Evolutionary conservation across 2,329 filamentous ascomycete genomes (phyloP), one percentile per base, ranked within the genome.

Genomic region (Chrysoporthe deuterocubensis): DNA sequence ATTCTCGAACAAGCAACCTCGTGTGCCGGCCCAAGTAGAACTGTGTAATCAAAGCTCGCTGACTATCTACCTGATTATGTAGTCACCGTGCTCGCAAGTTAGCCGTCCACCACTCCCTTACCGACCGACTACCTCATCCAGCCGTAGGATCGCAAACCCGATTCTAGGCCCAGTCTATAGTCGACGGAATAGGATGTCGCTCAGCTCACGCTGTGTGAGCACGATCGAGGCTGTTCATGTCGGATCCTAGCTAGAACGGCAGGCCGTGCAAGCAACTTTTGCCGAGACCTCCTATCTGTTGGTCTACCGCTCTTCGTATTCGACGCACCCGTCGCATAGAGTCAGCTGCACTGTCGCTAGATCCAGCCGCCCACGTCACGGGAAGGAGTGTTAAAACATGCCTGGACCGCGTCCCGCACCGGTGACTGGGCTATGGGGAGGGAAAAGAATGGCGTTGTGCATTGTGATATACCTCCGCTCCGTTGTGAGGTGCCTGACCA

Each of bases 331-430:
- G 13, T 13, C 14, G 50, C 50, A 54, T 54, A 54, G 50, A 16
- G 50, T 54, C 50, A 32, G 50, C 50, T 54, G 26, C 26, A 34
- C 50, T 8, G 50, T 54, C 50, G 50, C 50, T 54, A 54, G 50
- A 26, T 54, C 21, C 50, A 54, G 50, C 50, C 50, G 50, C 50
- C 14, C 50, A 54, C 50, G 50, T 54, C 50, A 54, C 50, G 50
- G 50, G 21, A 21, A 54, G 50, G 26, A 54, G 50, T 21, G 5
- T 54, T 32, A 32, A 14, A 14, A 4, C 13, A 54, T 54, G 50
- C 14, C 11, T 32, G 16, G 16, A 34, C 21, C 11, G 11, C 50
- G 13, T 54, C 50, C 50, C 50, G 50, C 50, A 54, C 50, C 50
- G 26, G 50, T 54, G 50, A 54, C 21, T 11, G 26, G 26, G 50